These are phyloP conservation scores for Liriodendron chinense DNA, from an alignment of 164 flowering plant genomes.

Conservation along the genomic window DNA sequence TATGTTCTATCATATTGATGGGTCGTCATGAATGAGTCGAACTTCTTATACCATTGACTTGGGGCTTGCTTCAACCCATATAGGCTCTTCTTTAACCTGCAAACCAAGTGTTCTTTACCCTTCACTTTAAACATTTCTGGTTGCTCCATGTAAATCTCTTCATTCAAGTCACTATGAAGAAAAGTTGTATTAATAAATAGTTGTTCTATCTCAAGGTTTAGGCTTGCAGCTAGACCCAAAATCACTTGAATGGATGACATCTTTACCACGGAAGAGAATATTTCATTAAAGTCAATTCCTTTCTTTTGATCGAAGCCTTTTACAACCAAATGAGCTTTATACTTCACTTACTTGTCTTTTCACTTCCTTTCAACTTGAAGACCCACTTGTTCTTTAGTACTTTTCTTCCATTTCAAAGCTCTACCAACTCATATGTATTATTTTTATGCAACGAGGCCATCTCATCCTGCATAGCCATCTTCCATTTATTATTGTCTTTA, in stretches of 20 bases:
- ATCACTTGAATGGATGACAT: no score
- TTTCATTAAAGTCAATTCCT: not conserved
- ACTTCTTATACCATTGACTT: not conserved
- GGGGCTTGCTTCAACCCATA: no score
- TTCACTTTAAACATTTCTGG: not conserved
- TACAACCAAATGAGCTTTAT: not conserved
- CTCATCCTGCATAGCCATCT: no score
- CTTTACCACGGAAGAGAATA: not conserved
- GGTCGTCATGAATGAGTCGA: not conserved
- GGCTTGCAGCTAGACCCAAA: not conserved
- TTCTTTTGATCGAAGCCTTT: not conserved
- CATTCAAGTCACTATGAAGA: not conserved
- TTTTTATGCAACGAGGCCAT: no score
- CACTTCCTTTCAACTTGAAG: no score
- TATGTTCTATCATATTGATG: not conserved
- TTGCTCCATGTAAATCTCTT: not conserved
- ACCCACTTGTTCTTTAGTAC: not conserved
- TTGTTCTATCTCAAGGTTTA: not conserved
- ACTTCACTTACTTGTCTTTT: not conserved
- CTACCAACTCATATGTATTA: no score
- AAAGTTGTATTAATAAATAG: not conserved
- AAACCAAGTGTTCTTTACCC: not conserved
- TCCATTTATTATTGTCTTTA: no score
- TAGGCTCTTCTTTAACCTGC: no score
- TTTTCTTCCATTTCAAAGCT: not conserved